Evolutionary conservation across 495 filamentous ascomycete genomes (phyloP).

Genomic region (Tuber borchii): DNA sequence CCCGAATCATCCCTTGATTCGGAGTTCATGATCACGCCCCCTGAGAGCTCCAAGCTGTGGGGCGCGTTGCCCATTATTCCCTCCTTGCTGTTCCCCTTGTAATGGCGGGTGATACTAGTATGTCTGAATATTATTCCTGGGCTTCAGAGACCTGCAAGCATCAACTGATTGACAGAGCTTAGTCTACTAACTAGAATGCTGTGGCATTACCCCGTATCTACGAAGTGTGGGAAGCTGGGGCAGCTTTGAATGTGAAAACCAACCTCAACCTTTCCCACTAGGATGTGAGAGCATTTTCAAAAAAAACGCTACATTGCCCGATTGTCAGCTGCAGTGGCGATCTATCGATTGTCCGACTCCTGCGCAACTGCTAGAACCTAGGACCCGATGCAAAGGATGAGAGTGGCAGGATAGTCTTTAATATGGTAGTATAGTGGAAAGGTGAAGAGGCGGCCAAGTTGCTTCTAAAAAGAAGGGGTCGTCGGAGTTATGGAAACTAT

Average conservation of each 20-base stretch:
- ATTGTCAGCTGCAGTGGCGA: neutral
- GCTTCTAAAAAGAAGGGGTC: neutral
- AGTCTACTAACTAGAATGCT: neutral
- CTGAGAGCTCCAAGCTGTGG: neutral
- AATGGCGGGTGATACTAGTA: neutral
- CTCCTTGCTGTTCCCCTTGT: neutral
- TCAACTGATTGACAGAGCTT: neutral
- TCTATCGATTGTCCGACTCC: neutral
- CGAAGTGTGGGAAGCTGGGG: neutral
- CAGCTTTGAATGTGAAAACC: neutral
- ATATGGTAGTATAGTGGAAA: neutral
- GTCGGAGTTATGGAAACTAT: neutral
- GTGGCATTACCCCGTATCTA: neutral
- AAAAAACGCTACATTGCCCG: neutral
- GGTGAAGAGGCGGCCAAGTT: neutral
- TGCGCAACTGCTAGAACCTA: neutral
- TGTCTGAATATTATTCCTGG: neutral
- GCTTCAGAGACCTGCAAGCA: neutral
- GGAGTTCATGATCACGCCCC: neutral
- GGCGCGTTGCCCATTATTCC: neutral
- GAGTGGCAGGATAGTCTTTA: neutral
- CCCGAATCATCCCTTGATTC: neutral
- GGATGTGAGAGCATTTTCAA: neutral
- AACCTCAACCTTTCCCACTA: neutral
- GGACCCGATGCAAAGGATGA: neutral